Evolutionary conservation across 2,329 filamentous ascomycete species (phyloP), one percentile per base, ranked within the genome.

Genomic region (Colletotrichum eremochloae): DNA sequence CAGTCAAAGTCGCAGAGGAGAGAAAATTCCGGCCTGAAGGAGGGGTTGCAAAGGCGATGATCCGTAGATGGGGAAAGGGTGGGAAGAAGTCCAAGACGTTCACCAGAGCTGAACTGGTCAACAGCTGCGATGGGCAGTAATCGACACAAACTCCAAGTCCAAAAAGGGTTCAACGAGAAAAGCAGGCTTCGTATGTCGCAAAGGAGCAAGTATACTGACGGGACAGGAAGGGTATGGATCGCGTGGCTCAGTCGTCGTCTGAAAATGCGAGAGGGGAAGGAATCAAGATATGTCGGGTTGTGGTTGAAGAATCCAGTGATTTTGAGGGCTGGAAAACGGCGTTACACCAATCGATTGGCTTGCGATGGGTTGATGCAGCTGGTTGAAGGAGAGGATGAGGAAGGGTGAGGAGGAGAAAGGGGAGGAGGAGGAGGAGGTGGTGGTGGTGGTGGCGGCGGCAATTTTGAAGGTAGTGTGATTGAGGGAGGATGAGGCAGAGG

Each of bases 341-440:
- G 68, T 42, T 67, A 48, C 56, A 46, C 63, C 40, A 31, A 48
- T 53, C 46, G 56, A 8, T 55, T 64, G 63, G 66, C 44, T 44
- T 50, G 62, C 61, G 18, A 50, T 48, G 67, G 68, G 56, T 31
- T 46, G 20, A 40, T 33, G 46, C 33, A 61, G 12, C 38, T 38
- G 20, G 63, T 14, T n/a, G 36, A 33, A 46, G 6, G 38, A 44
- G 66, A 56, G 40, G 53, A 42, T 8, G 42, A 33, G 9, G 24
- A 52, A 18, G 44, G 40, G 40, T 36, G 42, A 44, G 42, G 4
- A 44, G 42, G 42, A 24, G 8, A 11, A 46, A 18, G 42, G 20
- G 42, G 18, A 40, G 38, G 38, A 15, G 42, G 44, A 48, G 20
- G 20, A 14, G 46, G n/a, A 14, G 48, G 24, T 1, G 18, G 63